These are phyloP conservation scores for Dendrobium catenatum DNA, from an alignment of 106 monocot genomes.

Conservation along the genomic window DNA sequence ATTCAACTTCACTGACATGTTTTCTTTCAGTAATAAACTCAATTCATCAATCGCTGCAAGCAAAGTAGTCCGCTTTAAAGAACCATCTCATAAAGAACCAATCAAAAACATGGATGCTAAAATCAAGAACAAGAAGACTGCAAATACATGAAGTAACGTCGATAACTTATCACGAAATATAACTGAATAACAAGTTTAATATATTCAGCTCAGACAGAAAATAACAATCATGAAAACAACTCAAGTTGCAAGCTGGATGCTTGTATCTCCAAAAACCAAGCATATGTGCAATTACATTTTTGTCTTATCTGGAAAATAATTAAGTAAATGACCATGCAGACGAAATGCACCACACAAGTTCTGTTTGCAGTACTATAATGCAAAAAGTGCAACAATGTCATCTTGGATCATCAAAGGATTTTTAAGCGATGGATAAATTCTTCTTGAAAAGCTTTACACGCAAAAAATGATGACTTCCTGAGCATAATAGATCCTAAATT, in stretches of 20 bases:
- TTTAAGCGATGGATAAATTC: not conserved
- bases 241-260: not conserved
- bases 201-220: not conserved
- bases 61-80: slow-evolving; percentile 1
- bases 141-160: not conserved
- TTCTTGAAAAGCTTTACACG: not conserved
- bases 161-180: not conserved
- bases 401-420: not conserved
- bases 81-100: not conserved
- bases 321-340: not conserved
- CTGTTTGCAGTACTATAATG: not conserved
- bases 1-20: slow-evolving; percentile 16
- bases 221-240: not conserved
- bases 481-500: not conserved
- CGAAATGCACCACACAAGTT: not conserved
- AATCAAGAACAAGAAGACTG: not conserved
- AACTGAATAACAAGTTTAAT: not conserved
- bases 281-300: not conserved
- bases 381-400: not conserved
- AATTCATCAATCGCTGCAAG: slow-evolving; percentile 37
- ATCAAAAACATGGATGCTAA: not conserved
- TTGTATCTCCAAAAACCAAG: not conserved
- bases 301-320: not conserved
- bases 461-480: not conserved
- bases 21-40: slow-evolving; percentile 10